These are phyloP conservation scores for Apiospora kogelbergensis DNA, from an alignment of 2,329 filamentous ascomycete genomes.

Conservation along the genomic window DNA sequence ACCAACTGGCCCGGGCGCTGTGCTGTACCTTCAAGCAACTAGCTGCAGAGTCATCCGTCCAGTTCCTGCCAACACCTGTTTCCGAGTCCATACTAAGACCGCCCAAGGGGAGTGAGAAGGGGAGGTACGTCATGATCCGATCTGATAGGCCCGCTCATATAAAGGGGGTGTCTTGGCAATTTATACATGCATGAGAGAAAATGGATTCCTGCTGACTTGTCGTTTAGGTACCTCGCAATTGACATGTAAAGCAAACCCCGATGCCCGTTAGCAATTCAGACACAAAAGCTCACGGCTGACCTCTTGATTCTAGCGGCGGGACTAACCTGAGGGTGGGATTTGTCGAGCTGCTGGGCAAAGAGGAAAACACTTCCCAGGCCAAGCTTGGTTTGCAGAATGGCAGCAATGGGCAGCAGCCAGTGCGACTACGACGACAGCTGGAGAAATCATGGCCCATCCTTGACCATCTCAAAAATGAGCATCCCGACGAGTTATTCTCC, in stretches of 20 bases:
- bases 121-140: slow-evolving; percentile 42
- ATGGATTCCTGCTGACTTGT: slow-evolving; percentile 15
- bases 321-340: slow-evolving; percentile 70
- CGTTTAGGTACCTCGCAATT: slow-evolving; percentile 57
- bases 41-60: slow-evolving; percentile 51
- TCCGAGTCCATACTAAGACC: slow-evolving; percentile 58
- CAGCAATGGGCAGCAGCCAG: slow-evolving; percentile 16
- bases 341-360: slow-evolving; percentile 54
- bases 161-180: background rate
- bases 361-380: slow-evolving; percentile 12
- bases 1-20: slow-evolving; percentile 48
- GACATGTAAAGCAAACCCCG: slow-evolving; percentile 56
- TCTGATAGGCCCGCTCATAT: background rate
- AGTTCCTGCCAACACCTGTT: slow-evolving; percentile 63
- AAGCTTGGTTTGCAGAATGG: background rate
- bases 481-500: slow-evolving; percentile 72
- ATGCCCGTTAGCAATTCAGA: background rate
- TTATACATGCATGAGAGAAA: background rate
- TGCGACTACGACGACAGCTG: slow-evolving; percentile 56
- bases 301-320: slow-evolving; percentile 51
- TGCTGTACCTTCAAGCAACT: slow-evolving; percentile 47
- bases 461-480: slow-evolving; percentile 71
- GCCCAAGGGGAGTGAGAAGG: slow-evolving; percentile 39
- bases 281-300: background rate
- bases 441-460: slow-evolving; percentile 75